Conservation (phyloP, 768 basidiomycete genomes). For the Antrodiella citrinella region DNA sequence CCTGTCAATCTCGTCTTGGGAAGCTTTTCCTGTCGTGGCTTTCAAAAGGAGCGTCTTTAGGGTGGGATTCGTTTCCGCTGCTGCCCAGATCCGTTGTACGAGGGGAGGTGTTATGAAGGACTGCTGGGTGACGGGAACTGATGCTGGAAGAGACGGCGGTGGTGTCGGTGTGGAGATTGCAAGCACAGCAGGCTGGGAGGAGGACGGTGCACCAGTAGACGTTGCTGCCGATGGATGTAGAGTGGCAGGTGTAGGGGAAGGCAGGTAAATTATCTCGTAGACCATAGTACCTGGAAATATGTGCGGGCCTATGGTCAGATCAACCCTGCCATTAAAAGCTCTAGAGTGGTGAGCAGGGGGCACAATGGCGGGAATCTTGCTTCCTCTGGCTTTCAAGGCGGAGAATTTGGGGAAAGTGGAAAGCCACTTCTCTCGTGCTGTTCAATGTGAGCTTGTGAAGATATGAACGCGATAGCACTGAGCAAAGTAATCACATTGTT, state of each 20-base stretch:
- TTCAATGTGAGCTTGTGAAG: slow-evolving; percentile 10
- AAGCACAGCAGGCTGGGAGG: no score
- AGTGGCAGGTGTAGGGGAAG: slow-evolving; percentile 15
- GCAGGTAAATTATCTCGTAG: slow-evolving; percentile 67
- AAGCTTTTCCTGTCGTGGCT: slow-evolving; percentile 54
- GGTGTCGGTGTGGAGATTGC: slow-evolving; percentile 1
- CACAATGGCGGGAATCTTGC: slow-evolving; percentile 41
- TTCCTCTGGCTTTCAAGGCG: slow-evolving; percentile 50
- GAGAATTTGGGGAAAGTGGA: slow-evolving; percentile 67
- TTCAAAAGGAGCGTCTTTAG: slow-evolving; percentile 58
- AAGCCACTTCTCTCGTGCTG: slow-evolving; percentile 70
- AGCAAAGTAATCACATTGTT: slow-evolving; percentile 46
- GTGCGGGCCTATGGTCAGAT: no score
- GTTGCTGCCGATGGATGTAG: slow-evolving; percentile 13
- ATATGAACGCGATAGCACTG: no score
- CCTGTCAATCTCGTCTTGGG: slow-evolving; percentile 55
- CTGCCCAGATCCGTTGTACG: slow-evolving; percentile 56
- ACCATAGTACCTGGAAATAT: slow-evolving; percentile 58
- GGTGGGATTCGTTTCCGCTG: slow-evolving; percentile 59
- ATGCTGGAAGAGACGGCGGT: not conserved
- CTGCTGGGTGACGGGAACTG: not conserved
- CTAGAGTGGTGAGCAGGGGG: slow-evolving; percentile 68
- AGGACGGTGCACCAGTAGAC: slow-evolving; percentile 3
- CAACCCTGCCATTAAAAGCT: no score
- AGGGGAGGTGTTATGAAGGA: slow-evolving; percentile 43